Conservation (phyloP, 768 basidiomycete species). For the Lentinula lateritia region DNA sequence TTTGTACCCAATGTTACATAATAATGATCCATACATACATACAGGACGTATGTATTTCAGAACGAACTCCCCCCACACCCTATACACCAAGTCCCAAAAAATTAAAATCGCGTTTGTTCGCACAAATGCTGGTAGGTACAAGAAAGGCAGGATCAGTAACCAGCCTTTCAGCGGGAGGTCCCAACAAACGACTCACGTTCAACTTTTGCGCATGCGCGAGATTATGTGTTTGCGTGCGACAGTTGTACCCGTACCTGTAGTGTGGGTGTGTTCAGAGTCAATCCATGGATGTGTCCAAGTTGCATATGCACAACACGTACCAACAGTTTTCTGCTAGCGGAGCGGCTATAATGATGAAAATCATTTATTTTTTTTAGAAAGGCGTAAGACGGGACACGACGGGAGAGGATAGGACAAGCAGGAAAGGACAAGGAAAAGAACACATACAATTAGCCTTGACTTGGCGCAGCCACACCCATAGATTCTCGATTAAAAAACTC, state of each 20-base stretch:
- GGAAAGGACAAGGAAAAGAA: background rate
- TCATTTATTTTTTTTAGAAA: no score
- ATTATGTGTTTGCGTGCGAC: constrained; percentile 2
- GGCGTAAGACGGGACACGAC: no score
- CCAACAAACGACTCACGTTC: background rate
- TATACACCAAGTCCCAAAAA: no score
- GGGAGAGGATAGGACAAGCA: background rate
- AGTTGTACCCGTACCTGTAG: constrained; percentile 4
- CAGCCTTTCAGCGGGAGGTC: background rate
- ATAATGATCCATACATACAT: no score
- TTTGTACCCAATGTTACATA: no score
- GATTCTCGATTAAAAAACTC: constrained; percentile 8
- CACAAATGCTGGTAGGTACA: background rate
- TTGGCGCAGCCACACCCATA: constrained; percentile 7
- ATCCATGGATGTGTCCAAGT: no score
- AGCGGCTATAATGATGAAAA: background rate
- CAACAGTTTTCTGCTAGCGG: background rate
- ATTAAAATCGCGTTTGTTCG: background rate
- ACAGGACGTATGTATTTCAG: no score
- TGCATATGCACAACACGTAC: background rate
- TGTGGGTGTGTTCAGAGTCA: no score
- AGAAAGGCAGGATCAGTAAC: no score
- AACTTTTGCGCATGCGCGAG: background rate
- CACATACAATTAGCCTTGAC: constrained; percentile 2
- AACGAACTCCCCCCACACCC: no score